Evolutionary conservation across 495 filamentous ascomycete genomes (phyloP).

Genomic region (Xylaria longipes): DNA sequence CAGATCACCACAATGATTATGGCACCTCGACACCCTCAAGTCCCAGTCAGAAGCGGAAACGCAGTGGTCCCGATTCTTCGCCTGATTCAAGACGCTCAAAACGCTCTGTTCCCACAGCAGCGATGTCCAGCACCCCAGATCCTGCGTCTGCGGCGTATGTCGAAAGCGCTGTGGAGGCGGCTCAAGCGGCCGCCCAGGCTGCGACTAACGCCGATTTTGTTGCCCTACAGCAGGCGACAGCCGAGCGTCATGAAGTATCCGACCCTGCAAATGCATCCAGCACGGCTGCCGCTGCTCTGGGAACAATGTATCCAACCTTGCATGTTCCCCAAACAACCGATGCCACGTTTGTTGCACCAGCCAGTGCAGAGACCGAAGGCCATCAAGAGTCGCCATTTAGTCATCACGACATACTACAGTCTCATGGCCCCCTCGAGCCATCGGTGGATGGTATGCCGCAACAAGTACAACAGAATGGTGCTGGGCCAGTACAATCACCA

Average conservation of each 20-base stretch:
- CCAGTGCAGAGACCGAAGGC: constrained; percentile 41
- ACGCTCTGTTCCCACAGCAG: constrained; percentile 47
- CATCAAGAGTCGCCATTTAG: constrained; percentile 39
- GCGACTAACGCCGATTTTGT: constrained; percentile 54
- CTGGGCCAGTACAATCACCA: constrained; percentile 36
- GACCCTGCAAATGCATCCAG: constrained; percentile 62
- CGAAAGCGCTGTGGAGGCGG: constrained; percentile 53
- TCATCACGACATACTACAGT: constrained; percentile 45
- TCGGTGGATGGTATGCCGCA: constrained; percentile 36
- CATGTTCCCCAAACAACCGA: constrained; percentile 75
- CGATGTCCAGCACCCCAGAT: constrained; percentile 45
- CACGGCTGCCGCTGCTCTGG: constrained; percentile 73
- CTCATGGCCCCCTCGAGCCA: constrained; percentile 48
- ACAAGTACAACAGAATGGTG: constrained; percentile 35
- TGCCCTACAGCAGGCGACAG: constrained; percentile 54
- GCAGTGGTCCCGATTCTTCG: constrained; percentile 47
- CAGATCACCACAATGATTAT: constrained; percentile 51
- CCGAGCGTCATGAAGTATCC: constrained; percentile 52
- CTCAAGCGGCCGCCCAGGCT: constrained; percentile 51
- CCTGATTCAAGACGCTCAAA: constrained; percentile 54
- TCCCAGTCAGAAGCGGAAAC: constrained; percentile 56
- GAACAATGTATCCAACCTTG: constrained; percentile 67
- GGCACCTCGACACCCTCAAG: constrained; percentile 38
- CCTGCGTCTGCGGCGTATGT: constrained; percentile 50
- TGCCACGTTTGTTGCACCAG: constrained; percentile 65